These are phyloP conservation scores for Coemansia sp. DNA, from an alignment of 192 early-diverging fungal genomes.

Conservation along the genomic window DNA sequence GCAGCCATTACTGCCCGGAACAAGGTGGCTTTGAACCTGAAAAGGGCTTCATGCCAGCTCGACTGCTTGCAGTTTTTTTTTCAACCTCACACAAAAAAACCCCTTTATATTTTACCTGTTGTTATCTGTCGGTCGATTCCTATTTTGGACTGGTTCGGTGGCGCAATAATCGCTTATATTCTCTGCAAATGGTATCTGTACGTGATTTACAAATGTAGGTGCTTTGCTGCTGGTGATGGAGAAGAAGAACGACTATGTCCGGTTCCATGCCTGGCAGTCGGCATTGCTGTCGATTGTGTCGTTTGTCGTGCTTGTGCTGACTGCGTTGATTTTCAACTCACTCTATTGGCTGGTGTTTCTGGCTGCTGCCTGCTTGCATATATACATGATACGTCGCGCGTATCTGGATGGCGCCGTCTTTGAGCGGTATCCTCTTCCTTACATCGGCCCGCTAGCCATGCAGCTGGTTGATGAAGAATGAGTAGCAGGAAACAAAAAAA, in stretches of 20 bases:
- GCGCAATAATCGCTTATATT: no score
- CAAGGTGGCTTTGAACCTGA: not conserved
- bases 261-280: constrained; percentile 60
- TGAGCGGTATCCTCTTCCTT: constrained; percentile 70
- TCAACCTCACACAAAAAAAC: constrained; percentile 2
- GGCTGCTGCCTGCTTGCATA: constrained; percentile 7
- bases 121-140: no score
- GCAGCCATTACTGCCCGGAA: not conserved
- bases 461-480: constrained; percentile 71
- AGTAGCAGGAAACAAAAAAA: not conserved
- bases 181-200: no score
- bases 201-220: constrained; percentile 53
- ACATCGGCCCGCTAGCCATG: constrained; percentile 63
- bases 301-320: constrained; percentile 30
- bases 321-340: constrained; percentile 36
- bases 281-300: constrained; percentile 37
- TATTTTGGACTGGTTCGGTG: no score
- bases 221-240: constrained; percentile 73
- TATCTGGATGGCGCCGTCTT: constrained; percentile 70
- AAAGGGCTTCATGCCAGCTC: no score
- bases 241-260: constrained; percentile 68
- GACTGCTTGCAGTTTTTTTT: no score
- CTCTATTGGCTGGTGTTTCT: constrained; percentile 50
- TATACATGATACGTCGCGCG: constrained; percentile 60
- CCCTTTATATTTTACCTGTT: not conserved